Evolutionary conservation across 2,329 filamentous ascomycete species (phyloP).

Genomic region (Stachybotrys chlorohalonatus): DNA sequence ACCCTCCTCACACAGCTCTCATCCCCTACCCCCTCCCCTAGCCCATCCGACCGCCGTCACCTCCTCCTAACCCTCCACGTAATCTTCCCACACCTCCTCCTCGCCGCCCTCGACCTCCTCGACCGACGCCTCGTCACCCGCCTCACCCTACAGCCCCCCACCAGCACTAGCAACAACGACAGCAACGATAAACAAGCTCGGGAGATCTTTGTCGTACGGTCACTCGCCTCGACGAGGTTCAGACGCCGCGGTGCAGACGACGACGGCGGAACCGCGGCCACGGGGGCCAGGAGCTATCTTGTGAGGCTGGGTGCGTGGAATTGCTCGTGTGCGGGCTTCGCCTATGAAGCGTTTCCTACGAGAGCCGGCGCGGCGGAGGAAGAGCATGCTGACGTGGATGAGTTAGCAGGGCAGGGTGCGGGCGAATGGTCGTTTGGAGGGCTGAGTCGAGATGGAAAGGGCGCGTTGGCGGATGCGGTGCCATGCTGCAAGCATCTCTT

Average conservation of each 20-base stretch:
- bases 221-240: conserved; percentile 31
- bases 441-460: conserved; percentile 26
- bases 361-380: not conserved
- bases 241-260: conserved; percentile 6
- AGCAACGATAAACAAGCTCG: conserved; percentile 1
- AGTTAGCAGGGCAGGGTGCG: not conserved
- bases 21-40: conserved; percentile 9
- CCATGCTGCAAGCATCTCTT: conserved; percentile 83
- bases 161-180: not conserved
- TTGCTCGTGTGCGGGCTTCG: conserved; percentile 82
- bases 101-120: conserved; percentile 80
- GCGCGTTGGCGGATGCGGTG: conserved; percentile 22
- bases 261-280: conserved; percentile 3
- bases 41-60: conserved; percentile 5
- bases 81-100: conserved; percentile 69
- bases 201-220: conserved; percentile 55
- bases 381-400: not conserved
- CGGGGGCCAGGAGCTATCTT: conserved; percentile 43
- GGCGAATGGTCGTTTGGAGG: conserved; percentile 39
- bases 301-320: conserved; percentile 73
- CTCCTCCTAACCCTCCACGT: conserved; percentile 75
- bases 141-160: conserved; percentile 16
- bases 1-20: conserved; percentile 36
- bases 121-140: conserved; percentile 66
- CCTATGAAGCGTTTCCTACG: conserved; percentile 56